Conservation (phyloP, 768 basidiomycete species). For the Imleria badia region DNA sequence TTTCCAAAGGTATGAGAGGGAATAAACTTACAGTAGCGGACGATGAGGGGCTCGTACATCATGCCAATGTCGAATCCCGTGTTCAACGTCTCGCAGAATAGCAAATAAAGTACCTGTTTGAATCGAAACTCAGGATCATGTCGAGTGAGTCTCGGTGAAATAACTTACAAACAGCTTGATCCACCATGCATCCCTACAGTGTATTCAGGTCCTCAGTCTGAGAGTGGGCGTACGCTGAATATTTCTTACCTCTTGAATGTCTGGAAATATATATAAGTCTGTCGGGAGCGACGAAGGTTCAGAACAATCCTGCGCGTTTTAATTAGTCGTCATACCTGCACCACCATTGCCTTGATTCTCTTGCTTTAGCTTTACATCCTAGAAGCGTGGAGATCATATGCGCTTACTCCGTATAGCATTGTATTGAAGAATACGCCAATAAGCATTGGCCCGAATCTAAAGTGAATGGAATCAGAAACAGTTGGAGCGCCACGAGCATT, state of each 20-base stretch:
- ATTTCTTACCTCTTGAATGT: constrained; percentile 38
- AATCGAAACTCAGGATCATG: neutral
- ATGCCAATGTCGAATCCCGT: constrained; percentile 46
- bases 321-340: constrained; percentile 12
- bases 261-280: constrained; percentile 49
- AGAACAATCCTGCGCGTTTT: neutral
- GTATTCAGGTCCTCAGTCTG: neutral
- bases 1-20: neutral
- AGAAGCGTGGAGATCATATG: neutral
- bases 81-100: constrained; percentile 50
- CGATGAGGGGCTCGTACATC: constrained; percentile 48
- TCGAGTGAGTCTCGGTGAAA: neutral
- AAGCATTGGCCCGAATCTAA: constrained; percentile 34
- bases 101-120: constrained; percentile 41
- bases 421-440: constrained; percentile 16
- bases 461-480: constrained; percentile 37
- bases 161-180: constrained; percentile 45
- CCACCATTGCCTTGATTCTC: constrained; percentile 2
- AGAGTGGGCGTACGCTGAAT: neutral
- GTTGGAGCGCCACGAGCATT: neutral
- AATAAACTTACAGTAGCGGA: constrained; percentile 40
- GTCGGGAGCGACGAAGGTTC: constrained; percentile 5
- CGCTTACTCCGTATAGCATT: constrained; percentile 18
- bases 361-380: neutral
- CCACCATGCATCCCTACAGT: constrained; percentile 44